Conservation (phyloP, 1,139 yeast genomes). For the Eremothecium coryli region DNA sequence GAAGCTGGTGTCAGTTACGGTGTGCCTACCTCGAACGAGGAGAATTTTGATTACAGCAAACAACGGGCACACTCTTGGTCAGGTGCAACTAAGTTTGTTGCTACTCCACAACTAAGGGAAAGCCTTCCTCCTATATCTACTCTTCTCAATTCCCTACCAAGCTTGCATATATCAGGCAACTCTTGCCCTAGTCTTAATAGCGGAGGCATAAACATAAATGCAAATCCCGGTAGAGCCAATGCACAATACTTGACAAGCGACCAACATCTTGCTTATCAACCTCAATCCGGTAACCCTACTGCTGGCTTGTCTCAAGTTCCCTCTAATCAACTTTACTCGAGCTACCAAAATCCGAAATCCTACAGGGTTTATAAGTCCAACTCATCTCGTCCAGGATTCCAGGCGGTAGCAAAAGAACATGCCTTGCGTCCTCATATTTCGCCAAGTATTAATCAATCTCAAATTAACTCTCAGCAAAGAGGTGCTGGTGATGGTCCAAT, state of each 20-base stretch:
- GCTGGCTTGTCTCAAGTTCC: conserved; percentile 1
- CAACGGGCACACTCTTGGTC: conserved; percentile 3
- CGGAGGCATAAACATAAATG: no score
- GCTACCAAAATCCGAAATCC: background rate
- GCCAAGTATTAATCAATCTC: background rate
- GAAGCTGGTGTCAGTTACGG: background rate
- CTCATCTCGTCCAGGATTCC: background rate
- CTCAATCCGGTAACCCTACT: background rate
- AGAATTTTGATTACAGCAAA: background rate
- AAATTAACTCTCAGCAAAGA: background rate
- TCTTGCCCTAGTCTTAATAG: no score
- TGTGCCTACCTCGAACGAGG: background rate
- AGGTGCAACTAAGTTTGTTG: background rate
- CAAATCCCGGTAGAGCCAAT: background rate
- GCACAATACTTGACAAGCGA: background rate
- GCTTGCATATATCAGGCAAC: no score
- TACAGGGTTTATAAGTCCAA: background rate
- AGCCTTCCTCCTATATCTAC: conserved; percentile 3
- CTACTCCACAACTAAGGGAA: background rate
- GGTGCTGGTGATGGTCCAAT: background rate
- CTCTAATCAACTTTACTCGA: background rate
- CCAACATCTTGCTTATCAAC: background rate
- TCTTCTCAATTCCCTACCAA: conserved; percentile 2
- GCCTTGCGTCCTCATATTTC: background rate
- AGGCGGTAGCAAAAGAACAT: background rate